These are phyloP conservation scores for Claviceps sp. DNA, from an alignment of 2,329 filamentous ascomycete genomes.

Conservation along the genomic window DNA sequence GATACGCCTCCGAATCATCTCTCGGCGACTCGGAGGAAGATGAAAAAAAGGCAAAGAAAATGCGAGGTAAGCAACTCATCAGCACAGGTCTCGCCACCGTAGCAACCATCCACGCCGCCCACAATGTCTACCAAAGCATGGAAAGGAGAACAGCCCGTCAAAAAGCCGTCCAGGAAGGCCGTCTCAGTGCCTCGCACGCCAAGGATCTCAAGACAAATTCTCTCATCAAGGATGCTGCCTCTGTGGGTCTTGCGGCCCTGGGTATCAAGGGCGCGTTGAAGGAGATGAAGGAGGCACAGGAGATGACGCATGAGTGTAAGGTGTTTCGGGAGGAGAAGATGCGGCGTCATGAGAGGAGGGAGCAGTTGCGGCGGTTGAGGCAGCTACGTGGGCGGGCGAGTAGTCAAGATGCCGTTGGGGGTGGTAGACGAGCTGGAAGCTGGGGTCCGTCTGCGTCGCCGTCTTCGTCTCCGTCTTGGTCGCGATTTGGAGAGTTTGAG, in stretches of 20 bases:
- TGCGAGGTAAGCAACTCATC: conserved; percentile 49
- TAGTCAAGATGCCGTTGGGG: conserved; percentile 17
- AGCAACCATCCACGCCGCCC: conserved; percentile 46
- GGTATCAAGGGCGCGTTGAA: conserved; percentile 43
- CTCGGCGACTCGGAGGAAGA: conserved; percentile 46
- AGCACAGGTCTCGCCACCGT: conserved; percentile 43
- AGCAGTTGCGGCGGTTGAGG: conserved; percentile 19
- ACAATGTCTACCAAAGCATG: conserved; percentile 45
- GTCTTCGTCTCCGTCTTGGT: too few species aligned
- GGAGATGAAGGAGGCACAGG: conserved; percentile 42
- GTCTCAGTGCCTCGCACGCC: conserved; percentile 35
- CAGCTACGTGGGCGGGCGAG: neutral
- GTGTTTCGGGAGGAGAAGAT: conserved; percentile 36
- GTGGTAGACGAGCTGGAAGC: too few species aligned
- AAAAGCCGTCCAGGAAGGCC: conserved; percentile 39
- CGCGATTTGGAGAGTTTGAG: too few species aligned
- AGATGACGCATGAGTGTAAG: conserved; percentile 33
- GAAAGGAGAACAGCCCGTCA: conserved; percentile 40
- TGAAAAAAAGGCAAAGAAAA: conserved; percentile 38
- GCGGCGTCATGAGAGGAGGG: conserved; percentile 33
- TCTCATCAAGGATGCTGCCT: conserved; percentile 43
- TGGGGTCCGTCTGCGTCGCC: too few species aligned
- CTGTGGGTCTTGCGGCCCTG: conserved; percentile 42
- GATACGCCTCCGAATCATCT: conserved; percentile 38
- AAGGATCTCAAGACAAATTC: conserved; percentile 44